Evolutionary conservation across 192 early-diverging fungal genomes (phyloP).

Genomic region (Coemansia asiatica): DNA sequence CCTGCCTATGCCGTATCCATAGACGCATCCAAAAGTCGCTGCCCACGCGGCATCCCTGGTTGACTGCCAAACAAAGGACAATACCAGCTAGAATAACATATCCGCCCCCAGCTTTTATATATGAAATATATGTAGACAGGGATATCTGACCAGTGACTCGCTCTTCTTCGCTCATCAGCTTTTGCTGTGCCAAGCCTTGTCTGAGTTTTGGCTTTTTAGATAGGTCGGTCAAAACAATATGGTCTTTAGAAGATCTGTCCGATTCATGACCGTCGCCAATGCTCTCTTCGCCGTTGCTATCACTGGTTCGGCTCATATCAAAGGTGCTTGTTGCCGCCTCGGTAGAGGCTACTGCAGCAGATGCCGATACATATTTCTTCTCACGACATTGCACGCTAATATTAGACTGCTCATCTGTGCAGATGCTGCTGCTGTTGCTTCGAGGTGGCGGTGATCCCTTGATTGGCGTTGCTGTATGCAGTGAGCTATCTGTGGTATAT

Average conservation of each 20-base stretch:
- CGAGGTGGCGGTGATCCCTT: constrained; percentile 5
- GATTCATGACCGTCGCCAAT: not conserved
- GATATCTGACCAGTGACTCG: constrained; percentile 69
- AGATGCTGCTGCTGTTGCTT: not conserved
- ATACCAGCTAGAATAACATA: constrained; percentile 16
- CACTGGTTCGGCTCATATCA: not conserved
- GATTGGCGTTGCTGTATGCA: constrained; percentile 41
- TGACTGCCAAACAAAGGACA: constrained; percentile 25
- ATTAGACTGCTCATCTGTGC: not conserved
- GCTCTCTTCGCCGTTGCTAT: not conserved
- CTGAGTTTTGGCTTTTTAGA: constrained; percentile 6
- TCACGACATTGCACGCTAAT: not conserved
- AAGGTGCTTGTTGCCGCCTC: not conserved
- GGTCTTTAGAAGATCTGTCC: not conserved
- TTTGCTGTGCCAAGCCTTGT: constrained; percentile 12
- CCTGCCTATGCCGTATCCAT: constrained; percentile 57
- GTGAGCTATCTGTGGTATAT: constrained; percentile 36
- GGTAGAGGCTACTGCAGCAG: not conserved
- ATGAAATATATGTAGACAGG: constrained; percentile 58
- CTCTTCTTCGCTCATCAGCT: constrained; percentile 83
- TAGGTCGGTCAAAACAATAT: not conserved
- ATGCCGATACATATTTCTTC: not conserved
- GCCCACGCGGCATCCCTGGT: constrained; percentile 43
- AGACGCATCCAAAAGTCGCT: constrained; percentile 65
- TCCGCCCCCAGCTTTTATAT: constrained; percentile 54